Conservation (phyloP, 345 rosid genomes). For the Garcia nutans region DNA sequence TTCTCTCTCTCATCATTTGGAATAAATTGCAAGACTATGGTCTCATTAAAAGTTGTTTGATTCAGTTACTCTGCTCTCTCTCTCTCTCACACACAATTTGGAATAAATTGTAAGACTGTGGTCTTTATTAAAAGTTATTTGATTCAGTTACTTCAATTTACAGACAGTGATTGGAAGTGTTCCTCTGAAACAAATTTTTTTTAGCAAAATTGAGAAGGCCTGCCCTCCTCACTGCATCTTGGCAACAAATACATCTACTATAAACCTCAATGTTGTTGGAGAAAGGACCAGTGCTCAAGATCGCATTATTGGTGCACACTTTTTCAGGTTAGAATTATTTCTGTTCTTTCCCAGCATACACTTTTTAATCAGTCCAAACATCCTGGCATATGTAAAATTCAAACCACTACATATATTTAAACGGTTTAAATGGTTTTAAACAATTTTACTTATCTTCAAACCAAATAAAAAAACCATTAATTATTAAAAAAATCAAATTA, state of each 20-base stretch:
- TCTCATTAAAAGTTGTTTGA: slow-evolving; percentile 10
- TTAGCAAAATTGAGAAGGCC: slow-evolving; percentile 72
- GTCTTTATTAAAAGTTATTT: slow-evolving; percentile 9
- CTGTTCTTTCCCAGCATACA: not conserved
- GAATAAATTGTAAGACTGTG: not conserved
- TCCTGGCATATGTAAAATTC: not conserved
- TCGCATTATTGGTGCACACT: slow-evolving; percentile 91
- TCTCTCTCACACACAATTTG: not conserved
- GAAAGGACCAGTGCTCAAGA: slow-evolving; percentile 72
- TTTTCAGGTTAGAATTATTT: slow-evolving; percentile 66
- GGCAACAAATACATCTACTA: slow-evolving; percentile 89
- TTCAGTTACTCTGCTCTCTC: slow-evolving; percentile 28
- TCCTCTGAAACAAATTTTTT: slow-evolving; percentile 83
- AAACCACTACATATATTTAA: no score
- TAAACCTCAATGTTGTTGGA: slow-evolving; percentile 73
- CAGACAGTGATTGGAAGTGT: slow-evolving; percentile 92
- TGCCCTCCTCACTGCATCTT: slow-evolving; percentile 88
- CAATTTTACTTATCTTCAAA: no score
- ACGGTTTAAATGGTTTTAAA: no score
- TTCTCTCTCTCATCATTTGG: slow-evolving; percentile 23
- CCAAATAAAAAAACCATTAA: no score
- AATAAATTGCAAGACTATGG: slow-evolving; percentile 1
- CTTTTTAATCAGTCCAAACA: not conserved
- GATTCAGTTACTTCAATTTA: slow-evolving; percentile 24
- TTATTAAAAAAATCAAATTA: no score